Evolutionary conservation across 225 moss, liverwort and hornwort species (phyloP), one percentile per base, ranked within the genome.

Genomic region (Thuidium tamariscinum): DNA sequence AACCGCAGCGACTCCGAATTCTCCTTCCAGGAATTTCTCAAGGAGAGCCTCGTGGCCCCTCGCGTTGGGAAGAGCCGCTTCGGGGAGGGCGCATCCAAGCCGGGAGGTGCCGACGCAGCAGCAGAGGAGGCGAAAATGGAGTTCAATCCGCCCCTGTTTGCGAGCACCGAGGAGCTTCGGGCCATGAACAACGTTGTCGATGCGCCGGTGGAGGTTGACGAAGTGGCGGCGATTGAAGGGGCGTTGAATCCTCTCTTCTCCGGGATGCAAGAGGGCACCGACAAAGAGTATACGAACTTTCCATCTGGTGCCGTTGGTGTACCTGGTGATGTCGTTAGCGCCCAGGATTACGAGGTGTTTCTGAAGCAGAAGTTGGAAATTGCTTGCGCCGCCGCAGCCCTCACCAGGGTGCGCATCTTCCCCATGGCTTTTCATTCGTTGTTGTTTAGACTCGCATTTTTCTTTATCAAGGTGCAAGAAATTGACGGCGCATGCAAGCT

Each of bases 211-310:
- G 90, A 79, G 59, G 85, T 70, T 4, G 92, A 92, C 74, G 88
- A 90, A 36, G 90, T 89, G 42, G 90, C 77, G 61, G 92, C 60
- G 74, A 88, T 96, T 32, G 95, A 94, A 82, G 92, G 88, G 26
- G 95, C 94, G 75, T 75, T 98, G 79, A 92, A 96, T 87, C 98
- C 98, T 61, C 84, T 98, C 65, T 98, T 98, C 81, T 93, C 98
- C 13, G 93, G 95, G 74, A 87, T 96, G 42, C 91, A 86, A 16
- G 89, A 88, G 56, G 92, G 88, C 23, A 87, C 87, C 77, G 77
- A 77, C 42, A 85, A 83, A 13, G 63, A 70, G 2, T 84, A 68
- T 18, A 69, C 79, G 27, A 79, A 80, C 60, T 88, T 94, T n/a
- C 80, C 90, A 26, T 77, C 89, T 18, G 73, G n/a, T 19, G 75